phyloP scores from a whole-genome alignment of 148 eudicot genomes.

The Beta vulgaris region DNA sequence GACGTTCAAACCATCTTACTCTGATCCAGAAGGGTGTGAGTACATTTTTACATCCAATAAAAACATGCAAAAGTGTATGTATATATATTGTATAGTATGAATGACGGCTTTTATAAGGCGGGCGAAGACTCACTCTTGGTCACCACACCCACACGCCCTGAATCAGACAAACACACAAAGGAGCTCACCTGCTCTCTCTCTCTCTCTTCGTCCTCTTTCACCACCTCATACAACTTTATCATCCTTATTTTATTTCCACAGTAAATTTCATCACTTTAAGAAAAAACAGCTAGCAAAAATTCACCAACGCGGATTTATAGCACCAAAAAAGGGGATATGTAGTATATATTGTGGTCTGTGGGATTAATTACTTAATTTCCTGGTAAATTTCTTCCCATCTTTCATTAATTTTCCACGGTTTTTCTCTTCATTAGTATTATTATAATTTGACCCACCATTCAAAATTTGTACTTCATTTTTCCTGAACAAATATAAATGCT shows the following conservation, averaged over 20 bases:
- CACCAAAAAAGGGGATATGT: neutral
- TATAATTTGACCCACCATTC: neutral
- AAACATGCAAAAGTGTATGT: neutral
- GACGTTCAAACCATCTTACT: no score
- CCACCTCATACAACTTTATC: no score
- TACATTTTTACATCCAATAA: neutral
- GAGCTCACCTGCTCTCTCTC: slow-evolving; percentile 15
- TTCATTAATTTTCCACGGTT: neutral
- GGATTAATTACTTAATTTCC: no score
- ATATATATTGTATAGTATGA: neutral
- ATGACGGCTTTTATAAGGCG: neutral
- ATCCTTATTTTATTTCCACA: no score
- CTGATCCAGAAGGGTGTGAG: no score
- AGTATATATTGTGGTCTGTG: no score
- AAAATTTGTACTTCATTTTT: neutral
- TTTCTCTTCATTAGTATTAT: neutral
- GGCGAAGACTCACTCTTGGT: neutral
- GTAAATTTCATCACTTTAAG: no score
- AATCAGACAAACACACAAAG: no score
- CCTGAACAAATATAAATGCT: neutral
- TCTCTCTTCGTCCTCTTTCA: neutral
- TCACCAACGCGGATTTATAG: neutral
- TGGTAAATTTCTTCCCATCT: neutral
- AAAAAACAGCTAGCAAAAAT: neutral
- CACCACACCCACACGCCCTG: neutral